phyloP scores from a whole-genome alignment of 2,329 filamentous ascomycete species.

The Elsinoe perseae region DNA sequence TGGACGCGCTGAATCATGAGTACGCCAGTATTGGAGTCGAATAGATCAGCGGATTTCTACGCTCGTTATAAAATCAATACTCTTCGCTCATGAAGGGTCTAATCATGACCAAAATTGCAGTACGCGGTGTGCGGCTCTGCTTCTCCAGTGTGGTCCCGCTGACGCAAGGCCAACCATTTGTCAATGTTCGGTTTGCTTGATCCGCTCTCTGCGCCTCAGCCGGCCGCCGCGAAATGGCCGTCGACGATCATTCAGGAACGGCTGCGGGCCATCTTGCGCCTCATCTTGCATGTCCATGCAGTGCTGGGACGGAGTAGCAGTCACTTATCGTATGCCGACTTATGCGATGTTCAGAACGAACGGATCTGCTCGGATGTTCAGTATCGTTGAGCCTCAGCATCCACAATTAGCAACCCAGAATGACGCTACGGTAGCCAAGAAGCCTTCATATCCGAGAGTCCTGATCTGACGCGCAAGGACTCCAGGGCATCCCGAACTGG shows the following conservation, averaged over 20 bases:
- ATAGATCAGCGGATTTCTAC: neutral
- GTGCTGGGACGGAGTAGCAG: neutral
- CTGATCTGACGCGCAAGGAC: slow-evolving; percentile 9
- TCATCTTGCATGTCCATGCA: neutral
- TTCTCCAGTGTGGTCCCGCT: neutral
- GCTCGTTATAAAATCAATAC: neutral
- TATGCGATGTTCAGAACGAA: neutral
- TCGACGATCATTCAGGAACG: slow-evolving; percentile 12
- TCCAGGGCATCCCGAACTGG: neutral
- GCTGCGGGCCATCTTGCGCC: slow-evolving; percentile 1
- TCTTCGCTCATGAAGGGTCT: neutral
- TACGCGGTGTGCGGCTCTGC: neutral
- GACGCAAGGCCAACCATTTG: neutral
- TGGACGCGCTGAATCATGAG: slow-evolving; percentile 9
- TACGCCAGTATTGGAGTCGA: neutral
- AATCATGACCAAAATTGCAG: neutral
- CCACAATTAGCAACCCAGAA: slow-evolving; percentile 9
- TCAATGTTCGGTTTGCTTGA: neutral
- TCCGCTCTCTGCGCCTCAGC: slow-evolving; percentile 7
- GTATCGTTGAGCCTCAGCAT: neutral
- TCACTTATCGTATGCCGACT: neutral
- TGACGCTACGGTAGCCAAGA: neutral
- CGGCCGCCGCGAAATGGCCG: neutral
- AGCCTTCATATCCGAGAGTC: slow-evolving; percentile 9
- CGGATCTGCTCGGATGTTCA: neutral